Percentiles rank a stretch among this genome's conserved stretches.
Conservation (phyloP, 148 eudicot species). For the Chenopodium album region DNA sequence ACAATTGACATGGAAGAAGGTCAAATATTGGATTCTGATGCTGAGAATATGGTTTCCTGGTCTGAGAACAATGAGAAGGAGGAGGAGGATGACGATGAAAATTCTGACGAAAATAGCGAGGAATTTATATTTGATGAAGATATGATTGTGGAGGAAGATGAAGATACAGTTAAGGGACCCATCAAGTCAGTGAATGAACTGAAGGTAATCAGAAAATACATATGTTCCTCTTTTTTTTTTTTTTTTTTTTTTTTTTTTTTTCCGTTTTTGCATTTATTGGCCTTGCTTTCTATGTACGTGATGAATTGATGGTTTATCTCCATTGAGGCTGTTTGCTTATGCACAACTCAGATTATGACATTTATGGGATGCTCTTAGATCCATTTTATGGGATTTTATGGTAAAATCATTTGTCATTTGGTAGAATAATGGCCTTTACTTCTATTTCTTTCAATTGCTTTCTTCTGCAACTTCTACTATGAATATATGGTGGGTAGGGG, state of each 20-base stretch:
- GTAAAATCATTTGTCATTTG: background rate
- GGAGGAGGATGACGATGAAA: slow-evolving; percentile 55
- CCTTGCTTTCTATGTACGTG: background rate
- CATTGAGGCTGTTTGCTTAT: background rate
- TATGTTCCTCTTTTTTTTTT: too few species aligned
- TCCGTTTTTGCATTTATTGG: background rate
- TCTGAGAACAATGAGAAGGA: slow-evolving; percentile 46
- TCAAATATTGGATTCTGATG: slow-evolving; percentile 61
- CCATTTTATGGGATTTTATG: too few species aligned
- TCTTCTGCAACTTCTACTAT: background rate
- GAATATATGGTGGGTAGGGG: background rate
- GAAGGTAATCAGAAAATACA: slow-evolving; percentile 35
- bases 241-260: too few species aligned
- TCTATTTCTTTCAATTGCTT: background rate
- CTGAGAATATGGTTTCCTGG: slow-evolving; percentile 52
- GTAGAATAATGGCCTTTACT: background rate
- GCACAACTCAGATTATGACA: too few species aligned
- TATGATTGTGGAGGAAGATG: slow-evolving; percentile 31
- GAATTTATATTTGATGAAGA: slow-evolving; percentile 37
- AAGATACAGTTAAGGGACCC: slow-evolving; percentile 42
- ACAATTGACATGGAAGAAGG: slow-evolving; percentile 67
- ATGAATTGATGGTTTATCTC: background rate
- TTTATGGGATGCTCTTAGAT: background rate
- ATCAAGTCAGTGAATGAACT: slow-evolving; percentile 74
- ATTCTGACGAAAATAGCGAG: slow-evolving; percentile 30